Conservation (phyloP, 208 protist species). For the Acanthamoeba healyi region DNA sequence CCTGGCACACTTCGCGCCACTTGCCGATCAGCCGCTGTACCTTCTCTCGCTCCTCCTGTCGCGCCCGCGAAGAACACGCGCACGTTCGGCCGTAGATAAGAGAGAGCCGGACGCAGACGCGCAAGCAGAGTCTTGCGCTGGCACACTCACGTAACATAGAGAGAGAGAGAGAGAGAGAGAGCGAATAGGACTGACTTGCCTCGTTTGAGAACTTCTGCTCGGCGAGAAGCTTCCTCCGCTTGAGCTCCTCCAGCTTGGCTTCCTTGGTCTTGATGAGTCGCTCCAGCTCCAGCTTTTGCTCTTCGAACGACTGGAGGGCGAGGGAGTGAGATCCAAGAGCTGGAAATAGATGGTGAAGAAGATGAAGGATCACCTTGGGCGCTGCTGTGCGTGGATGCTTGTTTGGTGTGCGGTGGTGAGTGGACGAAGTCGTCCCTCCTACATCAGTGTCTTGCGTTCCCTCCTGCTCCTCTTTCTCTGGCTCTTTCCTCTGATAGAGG, state of each 20-base stretch:
- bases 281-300: conserved; percentile 3
- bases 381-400: background rate
- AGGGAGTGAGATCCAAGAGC: background rate
- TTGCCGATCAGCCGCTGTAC: background rate
- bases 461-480: background rate
- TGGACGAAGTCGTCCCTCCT: background rate
- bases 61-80: background rate
- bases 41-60: conserved; percentile 22
- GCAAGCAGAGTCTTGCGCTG: background rate
- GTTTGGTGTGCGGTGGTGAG: background rate
- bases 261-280: background rate
- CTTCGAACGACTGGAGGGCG: background rate
- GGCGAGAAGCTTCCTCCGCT: background rate
- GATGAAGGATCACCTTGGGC: background rate
- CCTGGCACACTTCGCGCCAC: conserved; percentile 28
- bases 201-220: conserved; percentile 39
- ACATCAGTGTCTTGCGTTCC: background rate
- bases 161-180: too few relatives aligned
- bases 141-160: background rate
- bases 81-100: too few relatives aligned
- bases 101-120: background rate
- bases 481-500: background rate
- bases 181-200: background rate
- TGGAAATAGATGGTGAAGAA: background rate
- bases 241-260: conserved; percentile 6